Conservation (phyloP, 2,329 filamentous ascomycete genomes). For the Colletotrichum gigasporum region DNA sequence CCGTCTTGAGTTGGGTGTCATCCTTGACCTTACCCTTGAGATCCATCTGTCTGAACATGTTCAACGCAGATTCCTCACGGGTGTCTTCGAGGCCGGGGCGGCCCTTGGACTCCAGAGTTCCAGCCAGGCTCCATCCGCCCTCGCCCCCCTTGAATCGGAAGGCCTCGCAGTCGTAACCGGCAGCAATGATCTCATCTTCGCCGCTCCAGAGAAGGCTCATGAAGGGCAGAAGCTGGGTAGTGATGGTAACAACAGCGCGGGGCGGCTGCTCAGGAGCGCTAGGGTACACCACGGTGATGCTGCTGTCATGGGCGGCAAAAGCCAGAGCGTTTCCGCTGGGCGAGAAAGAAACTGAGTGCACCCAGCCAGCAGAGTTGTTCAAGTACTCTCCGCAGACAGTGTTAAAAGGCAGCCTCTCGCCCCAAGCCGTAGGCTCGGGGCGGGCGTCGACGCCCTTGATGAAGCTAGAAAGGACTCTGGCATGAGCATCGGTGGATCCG, state of each 20-base stretch:
- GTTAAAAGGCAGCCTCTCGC: slow-evolving; percentile 95
- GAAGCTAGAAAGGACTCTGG: slow-evolving; percentile 92
- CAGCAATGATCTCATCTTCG: slow-evolving; percentile 93
- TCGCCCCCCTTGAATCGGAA: slow-evolving; percentile 87
- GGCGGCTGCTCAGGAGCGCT: slow-evolving; percentile 90
- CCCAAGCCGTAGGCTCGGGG: slow-evolving; percentile 90
- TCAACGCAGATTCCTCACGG: slow-evolving; percentile 90
- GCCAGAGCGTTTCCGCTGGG: slow-evolving; percentile 93
- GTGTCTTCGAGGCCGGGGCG: slow-evolving; percentile 67
- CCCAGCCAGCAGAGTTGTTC: slow-evolving; percentile 97
- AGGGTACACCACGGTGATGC: slow-evolving; percentile 95
- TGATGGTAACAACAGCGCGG: slow-evolving; percentile 87
- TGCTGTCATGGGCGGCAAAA: slow-evolving; percentile 95
- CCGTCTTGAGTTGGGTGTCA: slow-evolving; percentile 92
- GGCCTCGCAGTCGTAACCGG: slow-evolving; percentile 89
- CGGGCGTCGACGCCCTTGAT: slow-evolving; percentile 93
- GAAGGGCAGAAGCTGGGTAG: slow-evolving; percentile 90
- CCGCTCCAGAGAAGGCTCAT: slow-evolving; percentile 92
- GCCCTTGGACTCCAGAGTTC: slow-evolving; percentile 81
- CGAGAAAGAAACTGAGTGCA: slow-evolving; percentile 92
- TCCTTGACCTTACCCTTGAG: slow-evolving; percentile 92
- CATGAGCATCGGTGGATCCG: slow-evolving; percentile 96
- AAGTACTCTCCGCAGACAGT: slow-evolving; percentile 97
- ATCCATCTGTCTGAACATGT: slow-evolving; percentile 99
- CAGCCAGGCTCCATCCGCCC: slow-evolving; percentile 83